Conservation (phyloP, 179 eudicot genomes). For the Beta corolliflora region DNA sequence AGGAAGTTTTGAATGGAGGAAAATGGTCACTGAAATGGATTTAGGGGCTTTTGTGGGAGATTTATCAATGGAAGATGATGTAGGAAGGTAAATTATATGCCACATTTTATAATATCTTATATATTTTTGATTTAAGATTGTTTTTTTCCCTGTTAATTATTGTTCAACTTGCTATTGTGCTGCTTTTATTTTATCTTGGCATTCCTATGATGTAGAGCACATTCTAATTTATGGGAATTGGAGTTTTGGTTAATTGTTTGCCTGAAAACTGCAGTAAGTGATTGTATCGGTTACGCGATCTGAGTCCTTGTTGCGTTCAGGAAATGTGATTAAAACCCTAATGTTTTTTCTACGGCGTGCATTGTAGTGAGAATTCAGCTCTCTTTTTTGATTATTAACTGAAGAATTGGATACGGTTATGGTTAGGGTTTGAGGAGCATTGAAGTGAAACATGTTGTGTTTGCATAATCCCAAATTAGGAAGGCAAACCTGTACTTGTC, state of each 20-base stretch:
- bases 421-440: not conserved
- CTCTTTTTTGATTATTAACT: not conserved
- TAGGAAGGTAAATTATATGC: not conserved
- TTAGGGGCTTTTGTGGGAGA: constrained; percentile 19
- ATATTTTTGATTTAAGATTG: not conserved
- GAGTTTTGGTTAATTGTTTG: not conserved
- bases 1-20: too few relatives aligned
- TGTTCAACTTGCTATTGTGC: not conserved
- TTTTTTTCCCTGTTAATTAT: not conserved
- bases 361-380: not conserved
- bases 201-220: not conserved
- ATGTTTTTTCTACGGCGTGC: too few relatives aligned
- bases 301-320: not conserved
- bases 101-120: not conserved
- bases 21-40: not conserved
- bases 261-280: not conserved
- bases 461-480: not conserved
- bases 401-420: not conserved
- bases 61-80: constrained; percentile 20
- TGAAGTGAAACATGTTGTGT: not conserved
- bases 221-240: not conserved
- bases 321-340: not conserved
- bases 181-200: not conserved
- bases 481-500: not conserved
- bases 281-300: not conserved